phyloP scores from a whole-genome alignment of 1,139 yeast genomes.

The Kodamaea plutei region DNA sequence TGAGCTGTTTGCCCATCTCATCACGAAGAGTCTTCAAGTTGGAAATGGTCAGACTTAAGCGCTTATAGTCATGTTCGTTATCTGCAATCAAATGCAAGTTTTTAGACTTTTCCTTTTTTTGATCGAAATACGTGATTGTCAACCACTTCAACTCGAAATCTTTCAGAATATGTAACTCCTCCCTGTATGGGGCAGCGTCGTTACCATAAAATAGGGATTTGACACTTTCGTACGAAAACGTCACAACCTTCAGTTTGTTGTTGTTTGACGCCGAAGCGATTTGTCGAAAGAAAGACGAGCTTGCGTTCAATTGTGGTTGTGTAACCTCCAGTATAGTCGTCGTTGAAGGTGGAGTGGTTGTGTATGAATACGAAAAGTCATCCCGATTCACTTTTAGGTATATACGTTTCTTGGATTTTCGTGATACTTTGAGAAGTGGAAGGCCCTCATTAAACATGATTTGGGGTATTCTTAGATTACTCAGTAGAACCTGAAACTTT shows the following conservation, averaged over 20 bases:
- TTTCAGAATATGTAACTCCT: slow-evolving; percentile 69
- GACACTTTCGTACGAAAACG: slow-evolving; percentile 66
- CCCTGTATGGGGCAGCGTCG: slow-evolving; percentile 79
- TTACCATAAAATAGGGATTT: slow-evolving; percentile 61
- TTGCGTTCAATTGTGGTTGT: slow-evolving; percentile 23
- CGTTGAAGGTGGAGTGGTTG: slow-evolving; percentile 14
- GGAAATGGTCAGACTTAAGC: slow-evolving; percentile 56
- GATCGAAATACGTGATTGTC: slow-evolving; percentile 65
- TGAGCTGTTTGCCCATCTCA: slow-evolving; percentile 26
- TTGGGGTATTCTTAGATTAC: slow-evolving; percentile 13
- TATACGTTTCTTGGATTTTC: slow-evolving; percentile 57
- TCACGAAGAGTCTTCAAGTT: slow-evolving; percentile 39
- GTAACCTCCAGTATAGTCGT: too few relatives aligned
- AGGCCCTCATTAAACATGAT: slow-evolving; percentile 41
- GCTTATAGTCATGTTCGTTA: slow-evolving; percentile 54
- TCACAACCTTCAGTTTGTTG: slow-evolving; percentile 29
- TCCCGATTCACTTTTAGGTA: slow-evolving; percentile 30
- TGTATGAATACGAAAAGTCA: slow-evolving; percentile 35
- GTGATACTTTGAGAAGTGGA: slow-evolving; percentile 61
- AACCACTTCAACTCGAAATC: slow-evolving; percentile 73
- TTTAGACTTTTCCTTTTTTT: slow-evolving; percentile 52
- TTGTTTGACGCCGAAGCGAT: neutral
- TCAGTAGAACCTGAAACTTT: too few relatives aligned
- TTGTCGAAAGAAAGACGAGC: slow-evolving; percentile 19
- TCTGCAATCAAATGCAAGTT: slow-evolving; percentile 73